A percentile compares a stretch with the other conserved stretches of the same genome.
These are phyloP conservation scores for Marasmius oreades DNA, from an alignment of 1,284 basidiomycete genomes.

Conservation along the genomic window DNA sequence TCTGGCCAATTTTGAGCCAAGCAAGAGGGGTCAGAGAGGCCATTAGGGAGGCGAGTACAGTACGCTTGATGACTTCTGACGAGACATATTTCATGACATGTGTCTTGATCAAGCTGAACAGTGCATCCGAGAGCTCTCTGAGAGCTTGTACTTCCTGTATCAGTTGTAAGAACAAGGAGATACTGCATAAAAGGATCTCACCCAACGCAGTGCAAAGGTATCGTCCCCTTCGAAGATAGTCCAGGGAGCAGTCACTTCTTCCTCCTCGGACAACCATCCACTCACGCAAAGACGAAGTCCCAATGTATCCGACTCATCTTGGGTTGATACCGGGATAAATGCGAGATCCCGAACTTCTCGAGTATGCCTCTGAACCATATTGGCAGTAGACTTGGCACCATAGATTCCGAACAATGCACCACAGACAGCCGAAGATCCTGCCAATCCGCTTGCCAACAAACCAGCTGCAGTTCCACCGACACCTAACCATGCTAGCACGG, in stretches of 20 bases:
- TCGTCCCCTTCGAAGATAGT: constrained; percentile 48
- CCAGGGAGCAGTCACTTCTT: constrained; percentile 54
- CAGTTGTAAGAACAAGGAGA: not conserved
- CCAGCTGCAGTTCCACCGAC: constrained; percentile 53
- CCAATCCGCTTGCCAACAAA: constrained; percentile 49
- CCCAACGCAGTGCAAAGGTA: constrained; percentile 59
- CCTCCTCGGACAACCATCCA: constrained; percentile 45
- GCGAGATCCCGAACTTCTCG: constrained; percentile 53
- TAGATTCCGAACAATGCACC: constrained; percentile 58
- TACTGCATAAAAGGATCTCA: constrained; percentile 21
- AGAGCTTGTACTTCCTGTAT: constrained; percentile 53
- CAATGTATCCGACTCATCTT: constrained; percentile 41
- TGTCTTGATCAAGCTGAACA: constrained; percentile 42
- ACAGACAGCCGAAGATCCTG: constrained; percentile 53
- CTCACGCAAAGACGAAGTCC: constrained; percentile 53
- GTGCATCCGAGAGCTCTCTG: constrained; percentile 44
- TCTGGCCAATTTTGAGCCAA: constrained; percentile 48
- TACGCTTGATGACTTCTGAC: constrained; percentile 46
- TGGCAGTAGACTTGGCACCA: constrained; percentile 45
- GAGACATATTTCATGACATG: constrained; percentile 50
- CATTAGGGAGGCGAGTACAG: constrained; percentile 47
- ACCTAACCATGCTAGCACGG: constrained; percentile 47
- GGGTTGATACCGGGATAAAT: constrained; percentile 40
- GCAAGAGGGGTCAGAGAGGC: constrained; percentile 49
- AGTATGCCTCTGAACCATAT: constrained; percentile 48